Base-by-base conservation (phyloP, 768 basidiomycete genomes). In the Leccinellum rugosiceps region DNA sequence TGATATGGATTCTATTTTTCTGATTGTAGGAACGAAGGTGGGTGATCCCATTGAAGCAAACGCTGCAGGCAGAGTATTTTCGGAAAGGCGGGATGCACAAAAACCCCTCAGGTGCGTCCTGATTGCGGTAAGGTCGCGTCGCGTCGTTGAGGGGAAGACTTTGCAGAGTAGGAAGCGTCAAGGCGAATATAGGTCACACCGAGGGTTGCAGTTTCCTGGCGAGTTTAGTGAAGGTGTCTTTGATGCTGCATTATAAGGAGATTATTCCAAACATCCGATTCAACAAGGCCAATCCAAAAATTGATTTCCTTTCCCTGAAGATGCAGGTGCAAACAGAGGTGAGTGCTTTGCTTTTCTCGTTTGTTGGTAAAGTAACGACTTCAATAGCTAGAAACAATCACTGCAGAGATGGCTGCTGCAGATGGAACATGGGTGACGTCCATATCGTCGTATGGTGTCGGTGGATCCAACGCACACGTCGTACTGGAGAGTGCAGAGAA, bases 1-100 rank as follows among this genome's bases (percentile, higher is more conserved):
- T 17, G 47, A n/a, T 47, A 35, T 23, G 61, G 53, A 66, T 51
- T 9, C 8, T 1, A 31, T 11, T 31, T n/a, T 9, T 26, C 15
- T 2, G 10, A 45, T 47, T 23, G 2, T 38, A 66, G 65, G 65
- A 34, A 81, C 81, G 3, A 73, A 76, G 35, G 72, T 67, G 30
- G 81, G 80, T 0, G 81, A 83, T 58, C 80, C 81, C 1, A 77
- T 74, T 1, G 81, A 83, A 61, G 77, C 76, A 10, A 82, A 81
- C 55, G 78, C 77, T 68, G 77, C 78, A 21, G 80, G 80, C 1
- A 66, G 67, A 32, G 59, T 71, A 7, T 75, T 75, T 43, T 62
- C 69, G 26, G 50, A 67, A 32, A 61, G 64, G 9, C 62, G 68
- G 5, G 57, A 63, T 30, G 55, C 3, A 17, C 51, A 58, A 28